phyloP scores from a whole-genome alignment of 1,284 basidiomycete genomes.

The Irpex sp. region DNA sequence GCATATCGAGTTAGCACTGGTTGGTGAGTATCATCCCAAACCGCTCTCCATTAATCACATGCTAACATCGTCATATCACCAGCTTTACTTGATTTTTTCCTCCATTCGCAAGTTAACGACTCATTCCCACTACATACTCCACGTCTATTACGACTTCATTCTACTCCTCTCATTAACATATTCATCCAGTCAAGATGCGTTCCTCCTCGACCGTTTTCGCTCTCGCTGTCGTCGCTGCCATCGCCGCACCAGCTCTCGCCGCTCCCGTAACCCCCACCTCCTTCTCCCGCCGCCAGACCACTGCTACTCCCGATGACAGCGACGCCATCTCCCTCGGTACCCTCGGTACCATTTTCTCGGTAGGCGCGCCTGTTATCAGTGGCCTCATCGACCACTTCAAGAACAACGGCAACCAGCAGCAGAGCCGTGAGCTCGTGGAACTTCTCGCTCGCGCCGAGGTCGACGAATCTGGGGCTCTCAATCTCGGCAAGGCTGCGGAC shows the following conservation, averaged over 20 bases:
- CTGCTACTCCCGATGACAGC: not conserved
- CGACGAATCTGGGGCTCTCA: slow-evolving; percentile 4
- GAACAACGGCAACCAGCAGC: too few relatives aligned
- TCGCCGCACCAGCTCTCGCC: not conserved
- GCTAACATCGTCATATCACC: too few relatives aligned
- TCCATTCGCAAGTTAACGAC: too few relatives aligned
- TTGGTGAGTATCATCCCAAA: too few relatives aligned
- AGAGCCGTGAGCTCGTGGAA: not conserved
- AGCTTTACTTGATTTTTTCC: too few relatives aligned
- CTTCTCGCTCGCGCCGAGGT: not conserved
- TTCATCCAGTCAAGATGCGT: not conserved
- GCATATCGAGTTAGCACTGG: too few relatives aligned
- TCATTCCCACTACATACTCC: not conserved
- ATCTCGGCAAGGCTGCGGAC: not conserved
- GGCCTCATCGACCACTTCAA: slow-evolving; percentile 7
- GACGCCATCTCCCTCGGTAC: slow-evolving; percentile 6
- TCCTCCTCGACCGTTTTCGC: not conserved
- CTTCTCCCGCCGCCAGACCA: not conserved
- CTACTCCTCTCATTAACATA: not conserved
- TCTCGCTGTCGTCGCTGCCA: not conserved
- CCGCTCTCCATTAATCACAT: too few relatives aligned
- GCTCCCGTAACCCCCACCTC: not conserved
- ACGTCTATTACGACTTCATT: not conserved
- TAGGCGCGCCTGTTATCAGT: slow-evolving; percentile 3
- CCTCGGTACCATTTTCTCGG: slow-evolving; percentile 1